Conservation (phyloP, 257 asterid species). For the Mentha longifolia region DNA sequence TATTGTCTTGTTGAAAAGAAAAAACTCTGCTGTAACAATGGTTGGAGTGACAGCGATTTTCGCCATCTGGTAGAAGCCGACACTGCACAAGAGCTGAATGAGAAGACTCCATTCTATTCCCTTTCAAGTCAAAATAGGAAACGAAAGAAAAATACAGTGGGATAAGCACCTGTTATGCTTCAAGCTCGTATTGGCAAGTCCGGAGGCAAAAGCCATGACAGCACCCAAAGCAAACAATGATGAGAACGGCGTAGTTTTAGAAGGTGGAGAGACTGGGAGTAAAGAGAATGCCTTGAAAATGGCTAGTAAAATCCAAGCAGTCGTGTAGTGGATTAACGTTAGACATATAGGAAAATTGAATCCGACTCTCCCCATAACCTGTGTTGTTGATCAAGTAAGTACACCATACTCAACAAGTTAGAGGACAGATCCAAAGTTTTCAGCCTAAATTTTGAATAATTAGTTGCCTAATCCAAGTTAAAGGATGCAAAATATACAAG, state of each 20-base stretch:
- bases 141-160: neutral
- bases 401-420: neutral
- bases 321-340: conserved; percentile 74
- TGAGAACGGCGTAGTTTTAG: conserved; percentile 74
- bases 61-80: conserved; percentile 96
- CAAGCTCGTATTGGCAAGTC: conserved; percentile 85
- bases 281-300: conserved; percentile 62
- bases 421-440: neutral
- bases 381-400: conserved; percentile 9
- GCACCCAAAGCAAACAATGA: conserved; percentile 76
- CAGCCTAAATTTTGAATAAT: neutral
- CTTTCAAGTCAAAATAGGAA: neutral
- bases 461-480: neutral
- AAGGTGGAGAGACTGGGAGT: conserved; percentile 80
- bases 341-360: conserved; percentile 84
- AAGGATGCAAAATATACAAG: neutral
- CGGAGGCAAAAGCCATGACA: conserved; percentile 91
- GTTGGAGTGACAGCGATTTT: conserved; percentile 94
- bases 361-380: conserved; percentile 95
- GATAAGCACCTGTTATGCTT: conserved; percentile 70
- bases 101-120: conserved; percentile 37
- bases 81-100: conserved; percentile 60
- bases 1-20: conserved; percentile 58
- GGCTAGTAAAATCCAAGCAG: conserved; percentile 81
- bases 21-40: conserved; percentile 73